Conservation (phyloP, 768 basidiomycete species). For the Heimioporus sp. region DNA sequence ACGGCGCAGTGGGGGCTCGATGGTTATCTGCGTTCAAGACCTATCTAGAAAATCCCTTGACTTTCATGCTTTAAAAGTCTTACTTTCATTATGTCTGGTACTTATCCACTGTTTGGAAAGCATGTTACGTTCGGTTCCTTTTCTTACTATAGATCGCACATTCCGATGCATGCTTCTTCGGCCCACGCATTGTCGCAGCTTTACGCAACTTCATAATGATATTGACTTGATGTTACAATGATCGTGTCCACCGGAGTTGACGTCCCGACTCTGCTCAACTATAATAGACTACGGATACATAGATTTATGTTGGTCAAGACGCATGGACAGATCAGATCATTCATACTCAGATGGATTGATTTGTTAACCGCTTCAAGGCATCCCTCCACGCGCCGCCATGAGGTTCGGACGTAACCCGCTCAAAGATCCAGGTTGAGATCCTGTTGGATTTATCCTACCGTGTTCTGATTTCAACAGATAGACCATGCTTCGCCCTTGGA, state of each 20-base stretch:
- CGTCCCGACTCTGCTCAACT: background rate
- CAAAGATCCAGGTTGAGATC: conserved; percentile 32
- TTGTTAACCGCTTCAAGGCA: too few species aligned
- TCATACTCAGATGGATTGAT: too few species aligned
- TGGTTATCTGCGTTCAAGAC: conserved; percentile 95
- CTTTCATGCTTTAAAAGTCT: conserved; percentile 82
- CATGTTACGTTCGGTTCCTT: conserved; percentile 6
- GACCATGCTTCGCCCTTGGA: conserved; percentile 83
- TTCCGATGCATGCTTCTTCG: conserved; percentile 11
- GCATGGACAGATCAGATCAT: background rate
- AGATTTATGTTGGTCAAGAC: background rate
- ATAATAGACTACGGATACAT: background rate
- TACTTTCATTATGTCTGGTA: background rate
- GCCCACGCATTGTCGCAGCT: conserved; percentile 3
- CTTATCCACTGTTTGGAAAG: conserved; percentile 1
- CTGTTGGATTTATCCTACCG: conserved; percentile 9
- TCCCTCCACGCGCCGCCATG: conserved; percentile 7
- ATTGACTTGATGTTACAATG: conserved; percentile 5
- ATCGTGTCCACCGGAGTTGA: background rate
- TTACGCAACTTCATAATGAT: conserved; percentile 10
- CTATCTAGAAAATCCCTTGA: conserved; percentile 94
- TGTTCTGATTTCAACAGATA: conserved; percentile 41
- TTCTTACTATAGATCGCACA: conserved; percentile 24
- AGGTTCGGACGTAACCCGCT: conserved; percentile 19
- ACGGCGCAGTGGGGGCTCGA: conserved; percentile 91